Conservation (phyloP, 75 land plant species). For the Selaginella tamariscina region DNA sequence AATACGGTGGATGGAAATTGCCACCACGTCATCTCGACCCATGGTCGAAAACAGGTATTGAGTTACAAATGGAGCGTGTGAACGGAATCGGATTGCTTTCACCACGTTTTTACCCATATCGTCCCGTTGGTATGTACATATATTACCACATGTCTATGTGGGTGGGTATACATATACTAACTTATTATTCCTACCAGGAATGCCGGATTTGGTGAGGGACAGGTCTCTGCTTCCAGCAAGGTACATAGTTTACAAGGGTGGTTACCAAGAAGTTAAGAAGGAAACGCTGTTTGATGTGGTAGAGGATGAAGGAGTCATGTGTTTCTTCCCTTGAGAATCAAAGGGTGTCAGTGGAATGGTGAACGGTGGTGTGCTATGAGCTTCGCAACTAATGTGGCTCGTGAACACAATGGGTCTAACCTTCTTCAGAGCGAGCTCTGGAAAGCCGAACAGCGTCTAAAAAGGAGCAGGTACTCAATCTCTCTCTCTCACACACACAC, state of each 20-base stretch:
- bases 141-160: too few relatives aligned
- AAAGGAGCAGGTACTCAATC: not conserved
- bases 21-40: not conserved
- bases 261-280: not conserved
- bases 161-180: too few relatives aligned
- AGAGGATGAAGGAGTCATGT: constrained; percentile 2
- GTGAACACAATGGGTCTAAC: not conserved
- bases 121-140: not conserved
- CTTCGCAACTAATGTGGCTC: not conserved
- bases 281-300: not conserved
- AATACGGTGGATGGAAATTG: not conserved
- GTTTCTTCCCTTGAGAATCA: constrained; percentile 12
- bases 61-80: not conserved
- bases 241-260: not conserved
- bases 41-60: not conserved
- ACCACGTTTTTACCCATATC: not conserved
- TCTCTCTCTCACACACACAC: too few relatives aligned
- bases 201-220: constrained; percentile 13
- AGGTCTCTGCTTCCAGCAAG: constrained; percentile 12
- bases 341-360: constrained; percentile 19
- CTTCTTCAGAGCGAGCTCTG: not conserved
- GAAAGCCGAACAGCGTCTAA: not conserved
- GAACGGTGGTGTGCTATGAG: constrained; percentile 19
- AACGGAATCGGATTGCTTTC: not conserved
- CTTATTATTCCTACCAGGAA: constrained; percentile 9